Base-by-base conservation (phyloP, 1,139 yeast genomes). In the Dujonia santamariae region DNA sequence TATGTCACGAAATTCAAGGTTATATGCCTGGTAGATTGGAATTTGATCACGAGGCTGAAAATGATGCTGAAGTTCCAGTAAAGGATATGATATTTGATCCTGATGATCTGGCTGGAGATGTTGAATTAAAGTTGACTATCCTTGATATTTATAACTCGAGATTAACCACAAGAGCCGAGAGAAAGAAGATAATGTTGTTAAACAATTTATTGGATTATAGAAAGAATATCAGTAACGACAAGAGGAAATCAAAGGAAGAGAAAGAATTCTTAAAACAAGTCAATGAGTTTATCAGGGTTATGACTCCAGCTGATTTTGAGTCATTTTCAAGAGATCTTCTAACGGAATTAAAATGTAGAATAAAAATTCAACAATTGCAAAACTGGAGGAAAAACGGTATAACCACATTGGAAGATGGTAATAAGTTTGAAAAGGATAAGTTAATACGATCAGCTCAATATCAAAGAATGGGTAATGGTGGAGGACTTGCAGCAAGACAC, bases 1-100 rank as follows among this genome's bases (percentile, higher is more conserved):
- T 94, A 35, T 90, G 97, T 63, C 97, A 94, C 54, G 97, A 94
- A 52, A 79, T 92, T 42, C 97, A 92, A 59, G 97, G 97, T 3
- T 92, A 82, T 56, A 92, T 94, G 99, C 99, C 99, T 24, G 99
- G 98, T 31, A 77, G 98, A 50, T 67, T 92, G 44, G 99, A 92
- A 56, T 92, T 92, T 59, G 99, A 92, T 53, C 86, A 83, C 40
- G 99, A 92, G 56, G 88, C 85, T 26, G 98, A 94, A 55, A 92
- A 92, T 52, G 99, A 92, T 35, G 98, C 98, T 0, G 99, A 92
- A 59, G 72, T 84, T 37, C 81, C 95, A 0, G 87, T 92, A 25
- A 94, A 92, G 55, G 98, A 94, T 55, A 86, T 92, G 92, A 75
- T 84, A 6, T 92, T 94, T 53, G 97, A 92, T 50, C 87, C 94